A percentile compares a stretch with the other conserved stretches of the same genome.
These are phyloP conservation scores for Kwoniella bestiolae DNA, from an alignment of 768 basidiomycete genomes.

Conservation along the genomic window DNA sequence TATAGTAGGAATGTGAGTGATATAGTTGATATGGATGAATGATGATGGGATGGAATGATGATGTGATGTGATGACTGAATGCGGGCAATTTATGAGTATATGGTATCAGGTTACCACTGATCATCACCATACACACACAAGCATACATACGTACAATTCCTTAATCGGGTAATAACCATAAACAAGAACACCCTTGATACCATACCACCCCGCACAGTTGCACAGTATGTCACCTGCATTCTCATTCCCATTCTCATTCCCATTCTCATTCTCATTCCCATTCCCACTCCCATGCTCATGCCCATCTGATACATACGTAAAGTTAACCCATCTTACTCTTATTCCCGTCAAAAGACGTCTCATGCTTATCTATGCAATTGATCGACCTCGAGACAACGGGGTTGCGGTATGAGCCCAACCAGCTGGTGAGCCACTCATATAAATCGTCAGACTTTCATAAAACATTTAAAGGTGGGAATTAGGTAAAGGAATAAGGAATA, in stretches of 20 bases:
- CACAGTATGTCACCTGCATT: constrained; percentile 4
- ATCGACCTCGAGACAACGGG: too few species aligned
- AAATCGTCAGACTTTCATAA: constrained; percentile 15
- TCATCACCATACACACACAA: too few species aligned
- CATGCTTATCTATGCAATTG: neutral
- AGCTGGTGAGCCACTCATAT: neutral
- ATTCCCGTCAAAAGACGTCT: too few species aligned
- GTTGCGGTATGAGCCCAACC: too few species aligned
- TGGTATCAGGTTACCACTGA: neutral
- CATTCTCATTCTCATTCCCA: too few species aligned
- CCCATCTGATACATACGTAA: too few species aligned
- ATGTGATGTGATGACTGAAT: neutral
- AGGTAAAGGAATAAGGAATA: neutral
- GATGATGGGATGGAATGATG: neutral
- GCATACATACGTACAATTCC: neutral
- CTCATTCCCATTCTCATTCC: too few species aligned
- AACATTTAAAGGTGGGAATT: constrained; percentile 4
- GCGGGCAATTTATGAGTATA: neutral
- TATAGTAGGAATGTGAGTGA: too few species aligned
- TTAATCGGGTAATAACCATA: neutral
- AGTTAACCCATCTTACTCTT: too few species aligned
- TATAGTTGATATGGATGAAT: too few species aligned
- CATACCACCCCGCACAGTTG: too few species aligned
- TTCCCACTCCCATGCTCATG: too few species aligned
- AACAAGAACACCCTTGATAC: neutral